Percentiles rank a stretch among this genome's conserved stretches.
Conservation (phyloP, 257 asterid species). For the Gentiana straminea region DNA sequence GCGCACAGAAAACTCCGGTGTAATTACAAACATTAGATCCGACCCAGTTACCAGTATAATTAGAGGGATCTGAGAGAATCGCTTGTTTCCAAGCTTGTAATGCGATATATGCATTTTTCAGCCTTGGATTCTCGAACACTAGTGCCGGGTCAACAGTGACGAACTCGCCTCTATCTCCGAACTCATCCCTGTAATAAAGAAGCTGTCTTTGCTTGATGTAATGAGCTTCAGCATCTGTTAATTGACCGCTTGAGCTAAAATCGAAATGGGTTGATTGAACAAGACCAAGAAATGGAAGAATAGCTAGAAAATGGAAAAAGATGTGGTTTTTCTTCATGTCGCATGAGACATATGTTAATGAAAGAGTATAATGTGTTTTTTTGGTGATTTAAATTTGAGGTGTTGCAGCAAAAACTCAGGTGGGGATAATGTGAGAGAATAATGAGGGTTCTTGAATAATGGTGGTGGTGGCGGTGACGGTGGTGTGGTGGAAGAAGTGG, state of each 20-base stretch:
- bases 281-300: slow-evolving; percentile 9
- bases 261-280: slow-evolving; percentile 9
- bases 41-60: slow-evolving; percentile 46
- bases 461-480: slow-evolving; percentile 19
- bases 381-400: slow-evolving; percentile 8
- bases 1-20: slow-evolving; percentile 61
- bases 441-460: slow-evolving; percentile 13
- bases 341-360: slow-evolving; percentile 59
- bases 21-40: slow-evolving; percentile 68
- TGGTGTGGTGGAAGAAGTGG: slow-evolving; percentile 5
- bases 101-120: slow-evolving; percentile 58
- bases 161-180: slow-evolving; percentile 60
- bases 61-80: slow-evolving; percentile 66
- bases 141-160: slow-evolving; percentile 57
- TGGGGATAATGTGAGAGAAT: neutral
- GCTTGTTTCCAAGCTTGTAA: slow-evolving; percentile 79
- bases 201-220: slow-evolving; percentile 53
- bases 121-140: slow-evolving; percentile 50
- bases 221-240: slow-evolving; percentile 40
- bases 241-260: slow-evolving; percentile 32
- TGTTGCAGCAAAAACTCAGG: slow-evolving; percentile 17
- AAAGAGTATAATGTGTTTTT: slow-evolving; percentile 1
- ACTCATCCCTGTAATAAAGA: slow-evolving; percentile 58
- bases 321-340: slow-evolving; percentile 48
- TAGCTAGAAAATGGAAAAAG: slow-evolving; percentile 9